A percentile compares a stretch with the other conserved stretches of the same genome.
Conservation (phyloP, 2,329 filamentous ascomycete genomes). For the Talaromyces sp. region DNA sequence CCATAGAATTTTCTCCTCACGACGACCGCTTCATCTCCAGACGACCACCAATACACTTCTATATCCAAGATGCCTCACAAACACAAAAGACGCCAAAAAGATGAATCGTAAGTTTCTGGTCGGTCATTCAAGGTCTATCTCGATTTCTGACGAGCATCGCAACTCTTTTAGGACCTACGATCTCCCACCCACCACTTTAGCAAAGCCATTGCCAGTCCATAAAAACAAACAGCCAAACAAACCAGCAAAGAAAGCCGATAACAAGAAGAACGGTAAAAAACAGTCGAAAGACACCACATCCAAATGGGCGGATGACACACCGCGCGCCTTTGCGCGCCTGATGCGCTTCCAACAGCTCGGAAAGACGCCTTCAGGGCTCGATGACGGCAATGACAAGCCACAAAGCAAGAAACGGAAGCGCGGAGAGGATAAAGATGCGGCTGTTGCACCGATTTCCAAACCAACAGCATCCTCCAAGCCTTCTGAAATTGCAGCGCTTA, state of each 20-base stretch:
- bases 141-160: not conserved
- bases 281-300: slow-evolving; percentile 18
- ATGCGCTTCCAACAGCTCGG: slow-evolving; percentile 67
- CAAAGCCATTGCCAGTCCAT: slow-evolving; percentile 54
- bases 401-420: slow-evolving; percentile 48
- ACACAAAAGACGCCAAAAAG: slow-evolving; percentile 61
- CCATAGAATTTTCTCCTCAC: not conserved
- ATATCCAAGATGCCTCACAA: slow-evolving; percentile 71
- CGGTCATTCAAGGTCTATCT: no score
- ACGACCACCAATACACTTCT: not conserved
- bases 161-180: slow-evolving; percentile 40
- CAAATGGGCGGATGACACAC: slow-evolving; percentile 65
- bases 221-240: slow-evolving; percentile 36
- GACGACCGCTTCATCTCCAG: not conserved
- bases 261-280: slow-evolving; percentile 29
- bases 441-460: not conserved
- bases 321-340: slow-evolving; percentile 77
- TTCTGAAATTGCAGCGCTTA: slow-evolving; percentile 43
- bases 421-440: slow-evolving; percentile 18
- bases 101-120: slow-evolving; percentile 43
- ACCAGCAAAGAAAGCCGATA: slow-evolving; percentile 25
- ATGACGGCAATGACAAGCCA: slow-evolving; percentile 55
- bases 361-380: slow-evolving; percentile 56
- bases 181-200: slow-evolving; percentile 57
- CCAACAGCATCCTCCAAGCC: not conserved